Evolutionary conservation across 768 basidiomycete genomes (phyloP), one percentile per base, ranked within the genome.

Genomic region (Pulveroboletus sp.): DNA sequence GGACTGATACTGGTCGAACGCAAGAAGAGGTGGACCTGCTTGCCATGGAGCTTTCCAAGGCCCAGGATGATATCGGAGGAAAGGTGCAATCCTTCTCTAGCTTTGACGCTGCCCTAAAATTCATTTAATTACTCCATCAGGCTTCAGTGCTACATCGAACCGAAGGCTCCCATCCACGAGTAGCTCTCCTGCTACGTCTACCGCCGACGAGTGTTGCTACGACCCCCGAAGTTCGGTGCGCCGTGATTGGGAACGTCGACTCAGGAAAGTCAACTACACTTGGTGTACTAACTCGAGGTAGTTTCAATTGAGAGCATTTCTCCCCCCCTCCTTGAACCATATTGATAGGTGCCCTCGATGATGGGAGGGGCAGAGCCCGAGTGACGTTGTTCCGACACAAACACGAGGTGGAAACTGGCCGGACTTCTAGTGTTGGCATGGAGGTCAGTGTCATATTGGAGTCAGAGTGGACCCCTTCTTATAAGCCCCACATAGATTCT

Each of bases 361-460:
- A 93, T 60, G 89, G 89, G 26, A 73, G 86, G 66, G 88, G 86
- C 1, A 79, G 81, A 43, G 87, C 88, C 1, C 87, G 95, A 46
- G 87, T 97, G 5, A 83, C 85, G 4, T 72, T 99, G 8, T 98
- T 98, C 69, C 77, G 95, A 47, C 96, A 99, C 66, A 96, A 97
- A 66, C 96, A 99, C 62, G 96, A 99, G 69, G 76, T 97, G 46
- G 96, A 98, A 71, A 93, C 88, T 17, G 95, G 95, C 6, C 75
- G 96, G 44, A 99, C 96, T 0, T 93, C 89, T 21, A 92, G 89
- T 53, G 91, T 98, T 38, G 96, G 96, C 18, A 94, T 96, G 86
- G 96, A 99, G 78, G 92, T 93, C 54, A 50, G 76, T 51, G n/a
- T 47, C 21, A 11, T 6, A 30, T 26, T n/a, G 3, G 18, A n/a